A percentile compares a stretch with the other conserved stretches of the same genome.
These are phyloP conservation scores for Penicillium brevicompactum DNA, from an alignment of 2,329 filamentous ascomycete genomes.

Conservation along the genomic window DNA sequence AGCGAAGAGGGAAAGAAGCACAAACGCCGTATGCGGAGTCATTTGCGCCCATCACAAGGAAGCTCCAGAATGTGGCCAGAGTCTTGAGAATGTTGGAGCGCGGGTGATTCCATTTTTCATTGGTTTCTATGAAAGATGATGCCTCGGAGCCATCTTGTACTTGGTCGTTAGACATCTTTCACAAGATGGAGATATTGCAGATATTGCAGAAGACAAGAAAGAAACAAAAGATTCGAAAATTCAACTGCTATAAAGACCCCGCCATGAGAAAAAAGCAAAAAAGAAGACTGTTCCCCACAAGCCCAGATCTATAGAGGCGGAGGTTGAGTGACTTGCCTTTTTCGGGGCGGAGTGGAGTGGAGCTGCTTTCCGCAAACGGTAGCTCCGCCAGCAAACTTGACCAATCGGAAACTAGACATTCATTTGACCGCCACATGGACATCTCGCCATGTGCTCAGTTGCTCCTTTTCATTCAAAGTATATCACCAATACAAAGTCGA, in stretches of 20 bases:
- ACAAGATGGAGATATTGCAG: not conserved
- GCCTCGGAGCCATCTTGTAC: not conserved
- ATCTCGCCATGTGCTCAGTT: too few relatives aligned
- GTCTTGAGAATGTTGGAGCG: slow-evolving; percentile 48
- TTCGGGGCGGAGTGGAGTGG: not conserved
- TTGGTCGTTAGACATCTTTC: not conserved
- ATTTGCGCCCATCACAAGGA: slow-evolving; percentile 59
- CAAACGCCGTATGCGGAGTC: slow-evolving; percentile 56
- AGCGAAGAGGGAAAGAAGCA: not conserved
- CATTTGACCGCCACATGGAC: not conserved
- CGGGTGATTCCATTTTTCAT: slow-evolving; percentile 18
- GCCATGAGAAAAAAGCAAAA: not conserved
- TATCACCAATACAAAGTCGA: too few relatives aligned
- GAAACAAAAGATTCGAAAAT: not conserved
- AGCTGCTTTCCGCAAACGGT: not conserved
- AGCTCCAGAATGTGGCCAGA: slow-evolving; percentile 56
- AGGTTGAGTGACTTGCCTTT: not conserved
- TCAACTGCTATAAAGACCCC: not conserved
- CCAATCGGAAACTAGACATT: not conserved
- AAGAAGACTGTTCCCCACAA: not conserved
- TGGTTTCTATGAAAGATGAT: not conserved
- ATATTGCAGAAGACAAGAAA: not conserved
- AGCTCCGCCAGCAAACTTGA: not conserved
- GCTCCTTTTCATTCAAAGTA: too few relatives aligned
- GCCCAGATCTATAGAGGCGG: not conserved